phyloP scores from a whole-genome alignment of 106 monocot genomes.

The Allium cepa region DNA sequence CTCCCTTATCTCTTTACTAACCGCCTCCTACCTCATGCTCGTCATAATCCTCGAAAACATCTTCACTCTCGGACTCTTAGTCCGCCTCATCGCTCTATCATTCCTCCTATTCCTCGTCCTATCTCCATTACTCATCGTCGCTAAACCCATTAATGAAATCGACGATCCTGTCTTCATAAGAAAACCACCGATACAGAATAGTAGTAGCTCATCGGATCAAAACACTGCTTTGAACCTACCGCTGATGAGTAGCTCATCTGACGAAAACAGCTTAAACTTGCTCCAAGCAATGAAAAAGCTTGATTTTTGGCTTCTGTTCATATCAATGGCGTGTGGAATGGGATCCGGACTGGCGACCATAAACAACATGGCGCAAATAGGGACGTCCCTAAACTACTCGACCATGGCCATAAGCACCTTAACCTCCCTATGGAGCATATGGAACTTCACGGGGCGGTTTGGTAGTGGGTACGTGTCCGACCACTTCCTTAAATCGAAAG shows the following conservation, averaged over 20 bases:
- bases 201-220: neutral
- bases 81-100: constrained; percentile 15
- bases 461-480: constrained; percentile 69
- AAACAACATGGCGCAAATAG: constrained; percentile 88
- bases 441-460: constrained; percentile 91
- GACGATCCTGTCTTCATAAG: constrained; percentile 4
- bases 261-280: constrained; percentile 23
- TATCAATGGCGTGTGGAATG: constrained; percentile 86
- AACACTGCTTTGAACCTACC: too few species aligned
- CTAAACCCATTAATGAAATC: constrained; percentile 27
- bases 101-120: constrained; percentile 52
- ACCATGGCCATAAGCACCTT: constrained; percentile 36
- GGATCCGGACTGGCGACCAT: constrained; percentile 90
- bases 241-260: too few species aligned
- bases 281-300: constrained; percentile 42
- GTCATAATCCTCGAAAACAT: constrained; percentile 62
- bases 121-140: constrained; percentile 36
- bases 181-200: constrained; percentile 15
- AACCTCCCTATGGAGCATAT: constrained; percentile 93
- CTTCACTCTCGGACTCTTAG: constrained; percentile 14
- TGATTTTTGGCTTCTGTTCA: constrained; percentile 83
- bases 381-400: constrained; percentile 58
- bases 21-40: constrained; percentile 75
- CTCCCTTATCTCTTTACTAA: constrained; percentile 44
- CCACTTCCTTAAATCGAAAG: constrained; percentile 39